Conservation (phyloP, 106 monocot genomes). For the Dactylorhiza incarnata region DNA sequence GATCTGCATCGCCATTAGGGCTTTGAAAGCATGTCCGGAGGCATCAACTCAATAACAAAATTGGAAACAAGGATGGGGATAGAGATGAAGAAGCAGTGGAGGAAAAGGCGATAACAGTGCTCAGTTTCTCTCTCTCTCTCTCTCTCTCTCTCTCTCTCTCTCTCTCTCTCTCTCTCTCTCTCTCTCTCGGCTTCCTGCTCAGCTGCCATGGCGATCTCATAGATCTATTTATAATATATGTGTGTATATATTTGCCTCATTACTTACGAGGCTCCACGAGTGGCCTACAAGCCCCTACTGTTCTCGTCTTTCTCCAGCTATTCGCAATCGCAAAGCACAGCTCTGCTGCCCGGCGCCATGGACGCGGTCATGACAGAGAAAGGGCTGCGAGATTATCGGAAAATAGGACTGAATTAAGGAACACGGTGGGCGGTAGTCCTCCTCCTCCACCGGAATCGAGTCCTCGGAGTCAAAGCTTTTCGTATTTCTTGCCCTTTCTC, state of each 20-base stretch:
- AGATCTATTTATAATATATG: not conserved
- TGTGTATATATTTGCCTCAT: constrained; percentile 8
- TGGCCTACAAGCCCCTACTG: constrained; percentile 22
- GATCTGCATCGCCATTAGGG: constrained; percentile 6
- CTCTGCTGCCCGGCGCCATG: not conserved
- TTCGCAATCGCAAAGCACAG: not conserved
- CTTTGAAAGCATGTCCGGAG: not conserved
- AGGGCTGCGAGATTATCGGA: not conserved
- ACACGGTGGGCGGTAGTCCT: not conserved
- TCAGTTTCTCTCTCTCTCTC: not conserved
- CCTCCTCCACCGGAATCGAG: not conserved
- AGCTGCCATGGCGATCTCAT: not conserved
- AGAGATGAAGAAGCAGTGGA: not conserved
- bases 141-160: not conserved
- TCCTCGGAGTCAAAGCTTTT: not conserved
- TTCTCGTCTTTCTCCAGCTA: not conserved
- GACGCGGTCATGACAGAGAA: not conserved
- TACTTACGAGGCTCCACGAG: constrained; percentile 54
- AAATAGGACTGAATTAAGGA: not conserved
- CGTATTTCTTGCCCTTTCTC: not conserved
- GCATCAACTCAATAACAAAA: constrained; percentile 3
- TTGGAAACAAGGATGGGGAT: not conserved
- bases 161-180: not conserved
- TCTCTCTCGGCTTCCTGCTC: not conserved
- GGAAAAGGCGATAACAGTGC: not conserved